Percentiles rank a stretch among this genome's conserved stretches.
These are phyloP conservation scores for Quercus agrifolia DNA, from an alignment of 306 rosid genomes.

Conservation along the genomic window DNA sequence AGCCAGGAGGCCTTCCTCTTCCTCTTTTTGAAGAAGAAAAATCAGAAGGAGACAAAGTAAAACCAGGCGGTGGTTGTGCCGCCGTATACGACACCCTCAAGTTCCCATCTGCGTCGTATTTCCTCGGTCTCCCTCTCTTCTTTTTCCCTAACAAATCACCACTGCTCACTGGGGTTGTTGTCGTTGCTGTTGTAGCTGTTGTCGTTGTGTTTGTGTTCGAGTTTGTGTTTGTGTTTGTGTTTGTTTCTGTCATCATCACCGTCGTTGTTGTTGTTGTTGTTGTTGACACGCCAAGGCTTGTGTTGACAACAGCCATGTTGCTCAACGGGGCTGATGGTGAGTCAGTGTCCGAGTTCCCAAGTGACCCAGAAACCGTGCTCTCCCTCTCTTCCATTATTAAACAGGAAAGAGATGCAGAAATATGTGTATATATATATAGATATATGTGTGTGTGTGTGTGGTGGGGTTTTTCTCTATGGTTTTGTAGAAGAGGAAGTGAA, in stretches of 20 bases:
- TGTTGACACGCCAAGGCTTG: constrained; percentile 1
- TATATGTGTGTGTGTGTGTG: not conserved
- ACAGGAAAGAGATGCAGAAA: too few species aligned
- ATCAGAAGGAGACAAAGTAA: constrained; percentile 48
- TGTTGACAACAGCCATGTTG: constrained; percentile 15
- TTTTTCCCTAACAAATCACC: constrained; percentile 59
- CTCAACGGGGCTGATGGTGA: constrained; percentile 30
- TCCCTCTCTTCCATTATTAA: constrained; percentile 51
- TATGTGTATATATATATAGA: not conserved
- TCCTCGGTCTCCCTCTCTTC: constrained; percentile 87
- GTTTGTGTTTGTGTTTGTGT: not conserved
- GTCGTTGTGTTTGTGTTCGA: not conserved
- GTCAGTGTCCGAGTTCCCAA: constrained; percentile 33
- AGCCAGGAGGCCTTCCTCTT: constrained; percentile 56
- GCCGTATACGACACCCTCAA: constrained; percentile 31
- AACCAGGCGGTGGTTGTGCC: constrained; percentile 36
- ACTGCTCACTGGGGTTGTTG: not conserved
- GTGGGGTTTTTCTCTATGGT: not conserved
- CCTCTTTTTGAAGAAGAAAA: constrained; percentile 50
- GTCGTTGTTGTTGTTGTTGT: not conserved
- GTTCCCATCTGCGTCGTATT: constrained; percentile 74
- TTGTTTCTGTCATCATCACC: not conserved
- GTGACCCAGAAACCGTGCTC: constrained; percentile 34
- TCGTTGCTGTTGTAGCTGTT: not conserved
- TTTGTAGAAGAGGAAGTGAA: constrained; percentile 17